These are phyloP conservation scores for Lichtheimia ornata DNA, from an alignment of 371 early-diverging fungal species.

Conservation along the genomic window DNA sequence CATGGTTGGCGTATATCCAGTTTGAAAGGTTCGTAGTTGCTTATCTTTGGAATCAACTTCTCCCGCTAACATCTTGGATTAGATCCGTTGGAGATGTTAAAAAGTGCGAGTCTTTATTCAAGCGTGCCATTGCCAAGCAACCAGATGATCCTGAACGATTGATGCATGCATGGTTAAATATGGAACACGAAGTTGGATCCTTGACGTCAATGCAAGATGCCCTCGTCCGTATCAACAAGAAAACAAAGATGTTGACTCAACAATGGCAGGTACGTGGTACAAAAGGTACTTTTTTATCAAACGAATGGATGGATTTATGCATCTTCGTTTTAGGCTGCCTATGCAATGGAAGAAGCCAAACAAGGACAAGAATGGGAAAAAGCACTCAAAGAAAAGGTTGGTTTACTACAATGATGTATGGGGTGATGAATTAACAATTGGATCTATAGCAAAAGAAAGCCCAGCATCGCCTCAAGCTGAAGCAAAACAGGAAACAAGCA, in stretches of 20 bases:
- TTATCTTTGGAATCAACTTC: neutral
- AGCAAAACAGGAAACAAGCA: neutral
- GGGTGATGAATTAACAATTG: neutral
- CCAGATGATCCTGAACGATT: slow-evolving; percentile 55
- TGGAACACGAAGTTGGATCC: slow-evolving; percentile 55
- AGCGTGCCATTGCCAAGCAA: slow-evolving; percentile 38
- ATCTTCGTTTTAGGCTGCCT: slow-evolving; percentile 1
- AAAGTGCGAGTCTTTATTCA: slow-evolving; percentile 38
- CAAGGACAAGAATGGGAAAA: slow-evolving; percentile 12
- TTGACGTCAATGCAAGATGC: slow-evolving; percentile 26
- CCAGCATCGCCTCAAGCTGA: slow-evolving; percentile 17
- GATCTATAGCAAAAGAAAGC: slow-evolving; percentile 31
- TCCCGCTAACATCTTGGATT: neutral
- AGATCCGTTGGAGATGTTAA: slow-evolving; percentile 23
- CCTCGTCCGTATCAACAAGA: slow-evolving; percentile 26
- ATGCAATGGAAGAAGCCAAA: slow-evolving; percentile 8
- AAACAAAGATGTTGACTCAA: slow-evolving; percentile 22
- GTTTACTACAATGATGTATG: neutral
- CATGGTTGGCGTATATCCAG: slow-evolving; percentile 44
- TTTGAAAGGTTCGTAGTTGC: slow-evolving; percentile 44
- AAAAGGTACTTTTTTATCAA: neutral
- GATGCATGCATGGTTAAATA: slow-evolving; percentile 45
- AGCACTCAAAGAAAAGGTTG: slow-evolving; percentile 14
- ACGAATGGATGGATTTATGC: neutral
- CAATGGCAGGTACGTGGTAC: slow-evolving; percentile 28